Percentiles rank a stretch among this genome's conserved stretches.
Conservation (phyloP, 805 yeast species). For the Diddensiella santjacobensis region DNA sequence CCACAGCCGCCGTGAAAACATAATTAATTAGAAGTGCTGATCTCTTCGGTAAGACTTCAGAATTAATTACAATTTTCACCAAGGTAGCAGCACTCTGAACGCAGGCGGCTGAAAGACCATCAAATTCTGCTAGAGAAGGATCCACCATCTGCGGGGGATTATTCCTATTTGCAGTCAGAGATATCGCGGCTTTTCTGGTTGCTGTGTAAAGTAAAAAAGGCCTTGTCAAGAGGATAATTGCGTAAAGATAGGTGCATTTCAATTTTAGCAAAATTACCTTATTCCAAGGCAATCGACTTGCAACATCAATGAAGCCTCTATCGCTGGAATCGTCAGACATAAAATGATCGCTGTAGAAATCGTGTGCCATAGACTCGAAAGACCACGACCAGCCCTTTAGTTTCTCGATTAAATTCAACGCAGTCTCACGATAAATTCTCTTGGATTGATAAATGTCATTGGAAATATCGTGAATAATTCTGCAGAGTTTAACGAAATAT, state of each 20-base stretch:
- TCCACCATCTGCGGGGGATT: slow-evolving; percentile 4
- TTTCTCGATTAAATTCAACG: slow-evolving; percentile 8
- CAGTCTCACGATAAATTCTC: slow-evolving; percentile 11
- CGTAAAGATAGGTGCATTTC: slow-evolving; percentile 17
- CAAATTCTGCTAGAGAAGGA: slow-evolving; percentile 11
- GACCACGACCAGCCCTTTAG: slow-evolving; percentile 12
- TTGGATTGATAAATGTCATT: slow-evolving; percentile 11
- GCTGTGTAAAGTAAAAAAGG: slow-evolving; percentile 18
- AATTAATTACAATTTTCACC: neutral
- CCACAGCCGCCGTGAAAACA: neutral
- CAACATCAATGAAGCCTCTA: slow-evolving; percentile 3
- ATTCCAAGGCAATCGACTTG: neutral
- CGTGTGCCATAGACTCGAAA: slow-evolving; percentile 4
- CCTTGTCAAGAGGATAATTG: slow-evolving; percentile 15
- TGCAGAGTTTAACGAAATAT: slow-evolving; percentile 12
- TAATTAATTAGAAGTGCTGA: neutral
- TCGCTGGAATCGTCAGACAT: neutral
- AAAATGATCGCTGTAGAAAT: slow-evolving; percentile 1
- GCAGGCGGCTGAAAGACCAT: slow-evolving; percentile 9
- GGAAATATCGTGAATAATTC: slow-evolving; percentile 14
- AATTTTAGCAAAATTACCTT: neutral
- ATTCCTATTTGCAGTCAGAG: neutral
- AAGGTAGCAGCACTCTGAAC: slow-evolving; percentile 12
- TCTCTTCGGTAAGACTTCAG: neutral
- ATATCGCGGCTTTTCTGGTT: slow-evolving; percentile 7